These are phyloP conservation scores for Boletellus deceptivus DNA, from an alignment of 1,284 basidiomycete species.

Conservation along the genomic window DNA sequence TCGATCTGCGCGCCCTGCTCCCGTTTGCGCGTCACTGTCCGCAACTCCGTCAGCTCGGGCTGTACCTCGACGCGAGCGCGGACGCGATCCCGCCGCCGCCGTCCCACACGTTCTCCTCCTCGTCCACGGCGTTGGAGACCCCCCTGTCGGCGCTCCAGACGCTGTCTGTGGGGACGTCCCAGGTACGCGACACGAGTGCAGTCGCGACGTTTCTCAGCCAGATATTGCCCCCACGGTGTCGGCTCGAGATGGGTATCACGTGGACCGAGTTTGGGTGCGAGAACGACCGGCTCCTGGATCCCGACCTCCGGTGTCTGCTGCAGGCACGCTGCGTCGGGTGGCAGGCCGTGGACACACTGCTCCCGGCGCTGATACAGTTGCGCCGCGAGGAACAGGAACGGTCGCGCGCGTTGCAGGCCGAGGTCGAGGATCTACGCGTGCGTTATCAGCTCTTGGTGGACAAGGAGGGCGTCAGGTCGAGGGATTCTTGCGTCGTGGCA, in stretches of 20 bases:
- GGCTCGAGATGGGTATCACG: slow-evolving; percentile 42
- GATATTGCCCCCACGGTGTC: slow-evolving; percentile 43
- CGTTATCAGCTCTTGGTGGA: slow-evolving; percentile 46
- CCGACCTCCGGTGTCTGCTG: slow-evolving; percentile 23
- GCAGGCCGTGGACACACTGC: slow-evolving; percentile 42
- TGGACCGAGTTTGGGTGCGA: slow-evolving; percentile 35
- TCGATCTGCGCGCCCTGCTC: slow-evolving; percentile 51
- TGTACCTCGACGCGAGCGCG: slow-evolving; percentile 44
- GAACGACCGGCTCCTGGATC: slow-evolving; percentile 24
- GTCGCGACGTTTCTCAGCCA: slow-evolving; percentile 55
- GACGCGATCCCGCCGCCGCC: slow-evolving; percentile 29
- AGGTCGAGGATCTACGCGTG: slow-evolving; percentile 53
- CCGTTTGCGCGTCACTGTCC: slow-evolving; percentile 56
- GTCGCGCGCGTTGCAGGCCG: slow-evolving; percentile 40
- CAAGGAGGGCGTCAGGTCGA: slow-evolving; percentile 13
- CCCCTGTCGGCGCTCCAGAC: slow-evolving; percentile 34
- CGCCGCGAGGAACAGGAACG: slow-evolving; percentile 48
- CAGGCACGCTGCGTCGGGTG: slow-evolving; percentile 40
- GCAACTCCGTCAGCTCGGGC: slow-evolving; percentile 46
- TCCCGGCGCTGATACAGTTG: slow-evolving; percentile 49
- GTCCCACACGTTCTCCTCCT: too few species aligned
- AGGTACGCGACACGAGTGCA: slow-evolving; percentile 38
- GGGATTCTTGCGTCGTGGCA: slow-evolving; percentile 26
- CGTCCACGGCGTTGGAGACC: neutral
- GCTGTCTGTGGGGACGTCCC: slow-evolving; percentile 51